These are phyloP conservation scores for Leccinum subgranulosum DNA, from an alignment of 768 basidiomycete species.

Conservation along the genomic window DNA sequence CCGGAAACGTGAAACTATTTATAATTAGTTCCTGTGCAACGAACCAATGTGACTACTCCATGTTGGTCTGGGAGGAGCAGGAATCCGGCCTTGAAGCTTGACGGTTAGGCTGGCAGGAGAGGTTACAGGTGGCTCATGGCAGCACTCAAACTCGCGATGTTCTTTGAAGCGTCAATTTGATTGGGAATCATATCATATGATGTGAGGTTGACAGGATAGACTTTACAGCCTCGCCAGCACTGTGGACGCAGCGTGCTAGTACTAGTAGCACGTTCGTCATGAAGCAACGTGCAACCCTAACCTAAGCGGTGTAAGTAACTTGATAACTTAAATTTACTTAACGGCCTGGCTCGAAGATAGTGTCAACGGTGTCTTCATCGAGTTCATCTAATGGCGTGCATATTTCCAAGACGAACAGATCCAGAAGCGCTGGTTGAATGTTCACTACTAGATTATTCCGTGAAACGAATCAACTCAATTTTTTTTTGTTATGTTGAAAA, in stretches of 20 bases:
- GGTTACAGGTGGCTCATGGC: background rate
- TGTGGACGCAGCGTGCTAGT: too few relatives aligned
- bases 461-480: background rate
- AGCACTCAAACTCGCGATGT: conserved; percentile 8
- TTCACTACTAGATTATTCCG: background rate
- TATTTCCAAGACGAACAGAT: background rate
- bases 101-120: background rate
- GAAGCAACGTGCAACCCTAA: conserved; percentile 1
- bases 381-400: background rate
- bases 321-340: background rate
- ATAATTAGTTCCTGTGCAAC: background rate
- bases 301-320: background rate
- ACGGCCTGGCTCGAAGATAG: background rate
- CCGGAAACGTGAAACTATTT: background rate
- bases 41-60: background rate
- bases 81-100: too few relatives aligned
- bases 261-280: conserved; percentile 16
- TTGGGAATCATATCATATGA: background rate
- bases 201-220: background rate
- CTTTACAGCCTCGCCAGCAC: background rate
- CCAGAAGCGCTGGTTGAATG: background rate
- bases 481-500: background rate
- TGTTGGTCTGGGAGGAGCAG: background rate
- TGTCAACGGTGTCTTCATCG: background rate
- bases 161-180: background rate